Conservation (phyloP, 768 basidiomycete species). For the Plicaturopsis crispa region DNA sequence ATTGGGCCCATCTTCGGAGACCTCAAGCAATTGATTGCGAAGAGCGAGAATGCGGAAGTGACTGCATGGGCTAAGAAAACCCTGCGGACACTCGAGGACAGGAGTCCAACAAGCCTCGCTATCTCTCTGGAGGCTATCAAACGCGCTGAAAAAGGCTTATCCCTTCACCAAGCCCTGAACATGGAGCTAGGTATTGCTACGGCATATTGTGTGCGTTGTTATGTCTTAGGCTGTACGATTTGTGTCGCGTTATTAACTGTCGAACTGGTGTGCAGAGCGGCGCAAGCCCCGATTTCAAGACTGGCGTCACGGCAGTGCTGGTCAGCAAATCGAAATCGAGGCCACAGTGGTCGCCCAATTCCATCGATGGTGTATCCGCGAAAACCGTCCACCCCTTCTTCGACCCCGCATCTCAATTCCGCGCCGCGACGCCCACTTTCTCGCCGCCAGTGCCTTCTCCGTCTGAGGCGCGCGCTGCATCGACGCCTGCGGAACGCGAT, state of each 20-base stretch:
- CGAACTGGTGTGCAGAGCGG: conserved; percentile 43
- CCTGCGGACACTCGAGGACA: conserved; percentile 47
- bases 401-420: conserved; percentile 39
- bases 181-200: conserved; percentile 88
- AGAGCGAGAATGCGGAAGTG: conserved; percentile 36
- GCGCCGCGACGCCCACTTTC: conserved; percentile 35
- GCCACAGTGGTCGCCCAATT: conserved; percentile 64
- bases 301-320: conserved; percentile 70
- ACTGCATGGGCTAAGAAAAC: conserved; percentile 72
- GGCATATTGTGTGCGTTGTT: conserved; percentile 75
- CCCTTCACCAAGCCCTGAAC: conserved; percentile 59
- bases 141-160: conserved; percentile 58
- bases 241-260: conserved; percentile 10
- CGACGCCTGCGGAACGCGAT: conserved; percentile 2
- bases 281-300: conserved; percentile 75
- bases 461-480: conserved; percentile 5
- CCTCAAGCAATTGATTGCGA: conserved; percentile 34
- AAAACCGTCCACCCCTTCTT: conserved; percentile 66
- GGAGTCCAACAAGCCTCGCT: conserved; percentile 90
- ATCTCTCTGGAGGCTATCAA: conserved; percentile 79
- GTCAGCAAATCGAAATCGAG: conserved; percentile 36
- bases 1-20: conserved; percentile 64
- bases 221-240: conserved; percentile 4
- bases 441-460: conserved; percentile 28
- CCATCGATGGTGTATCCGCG: conserved; percentile 50